Evolutionary conservation across 306 rosid genomes (phyloP), one percentile per base, ranked within the genome.

Genomic region (Prunus mume): DNA sequence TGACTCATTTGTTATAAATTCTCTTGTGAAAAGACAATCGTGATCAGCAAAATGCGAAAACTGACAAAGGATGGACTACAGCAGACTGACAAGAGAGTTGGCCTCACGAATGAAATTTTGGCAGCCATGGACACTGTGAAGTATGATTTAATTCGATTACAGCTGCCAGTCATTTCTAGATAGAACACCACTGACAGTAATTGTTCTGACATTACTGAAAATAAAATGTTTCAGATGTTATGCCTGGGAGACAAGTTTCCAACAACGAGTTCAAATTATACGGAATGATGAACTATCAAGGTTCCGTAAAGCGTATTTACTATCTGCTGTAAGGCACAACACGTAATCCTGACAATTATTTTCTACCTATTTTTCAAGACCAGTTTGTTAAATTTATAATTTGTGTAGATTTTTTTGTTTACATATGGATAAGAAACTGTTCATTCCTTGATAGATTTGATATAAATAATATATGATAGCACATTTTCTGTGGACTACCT

Each of bases 171-270:
- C n/a, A 27, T 77, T 72, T 43, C 3, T 34, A 15, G 81, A n/a
- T 27, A 25, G 46, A 50, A 62, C 25, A 49, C 17, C 41, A 4
- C 58, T 82, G 55, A 75, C 63, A 52, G 13, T 52, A 2, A 70
- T 69, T 81, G 15, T 80, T 64, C 61, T 73, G n/a, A 58, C 69
- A 61, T n/a, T 68, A 14, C 17, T 62, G 69, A 79, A 83, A 52
- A 66, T 70, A 76, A 74, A 54, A 74, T 80, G 47, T 85, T 84
- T 72, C 89, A 91, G 98, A 86, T 90, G 96, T 82, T 93, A 90
- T 81, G 93, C 98, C 58, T 93, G 97, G 98, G 96, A 91, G 80
- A 82, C 87, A 75, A 93, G 98, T 86, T 91, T 93, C 76, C 88
- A 86, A 27, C 77, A 88, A 65, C 89, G 87, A 84, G 85, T 90